These are phyloP conservation scores for Spathaspora sp. DNA, from an alignment of 1,139 yeast species.

Conservation along the genomic window DNA sequence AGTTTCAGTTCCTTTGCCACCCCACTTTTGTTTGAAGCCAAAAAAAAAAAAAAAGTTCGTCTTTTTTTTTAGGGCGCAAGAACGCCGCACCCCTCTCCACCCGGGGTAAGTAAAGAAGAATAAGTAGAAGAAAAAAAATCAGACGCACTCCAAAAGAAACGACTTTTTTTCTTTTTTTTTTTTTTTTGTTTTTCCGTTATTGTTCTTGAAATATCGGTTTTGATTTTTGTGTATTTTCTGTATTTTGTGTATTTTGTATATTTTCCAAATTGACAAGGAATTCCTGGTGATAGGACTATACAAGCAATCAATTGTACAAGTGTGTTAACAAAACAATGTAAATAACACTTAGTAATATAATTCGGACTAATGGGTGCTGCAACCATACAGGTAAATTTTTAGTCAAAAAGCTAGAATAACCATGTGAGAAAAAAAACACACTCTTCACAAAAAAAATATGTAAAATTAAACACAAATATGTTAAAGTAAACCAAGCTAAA, in stretches of 20 bases:
- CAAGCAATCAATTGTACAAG: no score
- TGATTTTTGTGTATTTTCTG: no score
- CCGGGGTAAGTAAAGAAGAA: conserved; percentile 1
- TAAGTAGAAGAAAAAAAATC: neutral
- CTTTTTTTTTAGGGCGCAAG: neutral
- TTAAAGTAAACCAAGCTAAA: conserved; percentile 2
- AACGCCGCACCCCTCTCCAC: conserved; percentile 1
- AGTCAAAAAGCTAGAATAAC: neutral
- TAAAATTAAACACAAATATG: conserved; percentile 1
- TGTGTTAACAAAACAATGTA: no score
- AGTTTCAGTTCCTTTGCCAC: neutral
- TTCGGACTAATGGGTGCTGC: neutral
- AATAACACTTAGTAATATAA: neutral
- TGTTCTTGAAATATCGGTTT: neutral
- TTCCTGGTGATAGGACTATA: no score
- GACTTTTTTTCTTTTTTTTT: neutral
- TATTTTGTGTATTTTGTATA: neutral
- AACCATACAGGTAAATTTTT: neutral
- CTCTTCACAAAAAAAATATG: neutral
- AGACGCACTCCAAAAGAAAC: conserved; percentile 2
- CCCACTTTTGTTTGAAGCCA: neutral
- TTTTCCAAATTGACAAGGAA: neutral
- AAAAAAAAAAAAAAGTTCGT: neutral
- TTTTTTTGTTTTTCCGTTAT: neutral
- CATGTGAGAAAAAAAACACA: conserved; percentile 1